Conservation (phyloP, 805 yeast genomes). For the Barnettozyma sucrosica region DNA sequence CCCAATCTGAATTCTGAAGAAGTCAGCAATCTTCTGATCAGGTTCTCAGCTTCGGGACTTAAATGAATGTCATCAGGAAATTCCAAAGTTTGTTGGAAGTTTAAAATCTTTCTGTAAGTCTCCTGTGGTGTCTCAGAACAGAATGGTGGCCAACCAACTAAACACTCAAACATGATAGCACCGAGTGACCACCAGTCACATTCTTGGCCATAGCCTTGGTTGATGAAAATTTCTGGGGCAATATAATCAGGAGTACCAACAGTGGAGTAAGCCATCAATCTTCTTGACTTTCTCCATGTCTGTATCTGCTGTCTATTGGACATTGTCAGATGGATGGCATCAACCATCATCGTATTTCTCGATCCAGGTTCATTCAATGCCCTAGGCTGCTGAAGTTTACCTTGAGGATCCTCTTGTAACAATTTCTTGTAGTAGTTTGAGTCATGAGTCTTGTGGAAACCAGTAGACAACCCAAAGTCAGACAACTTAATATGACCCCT, state of each 20-base stretch:
- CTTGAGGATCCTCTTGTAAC: slow-evolving; percentile 52
- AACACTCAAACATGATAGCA: slow-evolving; percentile 92
- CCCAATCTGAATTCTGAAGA: slow-evolving; percentile 78
- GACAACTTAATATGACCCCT: slow-evolving; percentile 87
- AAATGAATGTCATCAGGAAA: slow-evolving; percentile 85
- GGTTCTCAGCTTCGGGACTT: slow-evolving; percentile 89
- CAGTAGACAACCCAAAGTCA: slow-evolving; percentile 96
- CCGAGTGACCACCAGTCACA: slow-evolving; percentile 99
- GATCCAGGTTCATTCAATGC: slow-evolving; percentile 29
- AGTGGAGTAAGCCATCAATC: slow-evolving; percentile 87
- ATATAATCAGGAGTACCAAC: slow-evolving; percentile 99
- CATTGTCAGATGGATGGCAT: slow-evolving; percentile 92
- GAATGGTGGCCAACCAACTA: slow-evolving; percentile 97
- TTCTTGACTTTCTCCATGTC: slow-evolving; percentile 65
- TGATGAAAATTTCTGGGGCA: slow-evolving; percentile 90
- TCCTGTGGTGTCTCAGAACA: slow-evolving; percentile 92
- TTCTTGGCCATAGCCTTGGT: slow-evolving; percentile 88
- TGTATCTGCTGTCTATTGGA: slow-evolving; percentile 85
- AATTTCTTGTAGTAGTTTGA: slow-evolving; percentile 84
- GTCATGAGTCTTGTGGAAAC: slow-evolving; percentile 86
- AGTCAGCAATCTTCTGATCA: slow-evolving; percentile 81
- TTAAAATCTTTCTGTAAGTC: slow-evolving; percentile 85
- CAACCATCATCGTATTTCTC: slow-evolving; percentile 82
- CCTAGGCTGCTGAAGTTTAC: slow-evolving; percentile 32
- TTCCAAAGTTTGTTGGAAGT: slow-evolving; percentile 80